A percentile compares a stretch with the other conserved stretches of the same genome.
These are phyloP conservation scores for Solanum habrochaites DNA, from an alignment of 257 asterid genomes.

Conservation along the genomic window DNA sequence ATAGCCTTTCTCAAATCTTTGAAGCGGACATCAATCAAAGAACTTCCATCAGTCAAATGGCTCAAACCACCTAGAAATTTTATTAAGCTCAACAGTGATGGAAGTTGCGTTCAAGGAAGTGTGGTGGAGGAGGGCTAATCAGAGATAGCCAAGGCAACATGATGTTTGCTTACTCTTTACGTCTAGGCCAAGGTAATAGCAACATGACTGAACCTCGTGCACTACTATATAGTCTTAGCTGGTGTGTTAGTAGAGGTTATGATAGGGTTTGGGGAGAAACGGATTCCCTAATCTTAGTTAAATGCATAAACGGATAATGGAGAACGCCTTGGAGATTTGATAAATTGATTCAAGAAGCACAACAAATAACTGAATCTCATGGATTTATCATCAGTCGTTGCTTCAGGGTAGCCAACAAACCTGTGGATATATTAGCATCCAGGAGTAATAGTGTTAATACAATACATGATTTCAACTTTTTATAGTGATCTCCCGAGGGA, in stretches of 20 bases:
- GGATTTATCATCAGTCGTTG: background rate
- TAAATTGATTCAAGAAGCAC: background rate
- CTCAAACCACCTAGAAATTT: background rate
- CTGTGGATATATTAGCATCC: background rate
- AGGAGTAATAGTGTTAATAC: background rate
- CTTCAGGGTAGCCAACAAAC: background rate
- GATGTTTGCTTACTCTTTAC: background rate
- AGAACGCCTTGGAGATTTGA: background rate
- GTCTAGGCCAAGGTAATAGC: background rate
- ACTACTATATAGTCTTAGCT: background rate
- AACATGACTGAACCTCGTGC: background rate
- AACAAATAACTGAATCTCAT: background rate
- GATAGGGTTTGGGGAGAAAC: background rate
- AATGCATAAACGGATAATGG: background rate
- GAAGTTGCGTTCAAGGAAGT: background rate
- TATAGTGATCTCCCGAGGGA: background rate
- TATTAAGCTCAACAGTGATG: background rate
- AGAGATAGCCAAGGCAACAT: background rate
- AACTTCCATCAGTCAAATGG: background rate
- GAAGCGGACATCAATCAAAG: background rate
- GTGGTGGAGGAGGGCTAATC: background rate
- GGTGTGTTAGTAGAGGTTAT: background rate
- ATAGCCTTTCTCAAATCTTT: background rate
- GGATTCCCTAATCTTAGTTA: background rate
- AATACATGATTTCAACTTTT: background rate